Base-by-base conservation (phyloP, 306 rosid species). In the Boehmeria nivea region DNA sequence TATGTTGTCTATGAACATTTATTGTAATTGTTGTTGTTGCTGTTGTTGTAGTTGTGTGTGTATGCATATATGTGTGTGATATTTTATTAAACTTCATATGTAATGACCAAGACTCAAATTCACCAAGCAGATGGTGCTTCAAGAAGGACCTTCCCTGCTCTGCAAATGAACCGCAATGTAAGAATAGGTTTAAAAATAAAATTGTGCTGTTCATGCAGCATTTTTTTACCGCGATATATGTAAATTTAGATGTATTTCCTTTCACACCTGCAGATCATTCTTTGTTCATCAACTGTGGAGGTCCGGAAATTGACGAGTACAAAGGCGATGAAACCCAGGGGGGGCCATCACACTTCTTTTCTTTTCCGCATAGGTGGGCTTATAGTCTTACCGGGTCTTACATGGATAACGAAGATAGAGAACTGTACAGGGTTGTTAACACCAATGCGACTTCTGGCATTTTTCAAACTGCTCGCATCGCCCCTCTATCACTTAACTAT, bases 221-320 rank as follows among this genome's bases (percentile, higher is more conserved):
- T 59, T 40, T n/a, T n/a, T n/a, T n/a, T n/a, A n/a, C n/a, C n/a
- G n/a, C n/a, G n/a, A n/a, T n/a, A n/a, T n/a, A n/a, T n/a, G n/a
- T n/a, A n/a, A n/a, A n/a, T n/a, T n/a, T n/a, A n/a, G n/a, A n/a
- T n/a, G n/a, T n/a, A n/a, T n/a, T n/a, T n/a, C n/a, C n/a, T n/a
- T n/a, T n/a, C n/a, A n/a, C n/a, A 53, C 51, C 23, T 71, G 56
- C 76, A 88, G 90, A 68, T 59, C 63, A 82, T 77, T 73, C 83
- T 5, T 43, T 88, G 55, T 88, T 82, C 71, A 76, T 88, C 28
- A 76, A 84, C 38, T 88, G 94, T 59, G 94, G 94, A 56, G 94
- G 94, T 33, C 40, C 12, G 62, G 25, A 61, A 1, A 8, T 18
- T 28, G 67, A 66, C 12, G 84, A 23, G 26, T 88, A 88, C 64